A percentile compares a stretch with the other conserved stretches of the same genome.
Evolutionary conservation across 768 basidiomycete genomes (phyloP).

Genomic region (Leccinum rimulosum): DNA sequence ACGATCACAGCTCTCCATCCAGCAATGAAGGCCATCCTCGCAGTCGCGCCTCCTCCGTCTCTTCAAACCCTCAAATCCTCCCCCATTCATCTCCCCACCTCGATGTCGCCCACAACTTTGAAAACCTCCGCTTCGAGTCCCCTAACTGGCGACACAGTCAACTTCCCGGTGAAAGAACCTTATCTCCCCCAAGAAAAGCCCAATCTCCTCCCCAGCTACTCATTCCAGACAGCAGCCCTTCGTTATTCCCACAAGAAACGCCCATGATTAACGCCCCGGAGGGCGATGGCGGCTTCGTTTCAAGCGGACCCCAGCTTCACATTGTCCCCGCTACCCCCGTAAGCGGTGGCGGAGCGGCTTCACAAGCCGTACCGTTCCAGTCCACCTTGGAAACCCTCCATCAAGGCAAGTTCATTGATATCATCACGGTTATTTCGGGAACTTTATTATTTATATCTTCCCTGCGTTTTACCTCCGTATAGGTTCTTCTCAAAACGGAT

Average conservation of each 20-base stretch:
- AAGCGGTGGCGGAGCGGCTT: slow-evolving; percentile 52
- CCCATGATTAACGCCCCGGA: slow-evolving; percentile 64
- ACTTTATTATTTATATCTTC: slow-evolving; percentile 26
- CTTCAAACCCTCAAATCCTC: slow-evolving; percentile 48
- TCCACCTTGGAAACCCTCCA: slow-evolving; percentile 47
- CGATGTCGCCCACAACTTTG: slow-evolving; percentile 55
- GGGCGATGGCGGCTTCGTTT: slow-evolving; percentile 46
- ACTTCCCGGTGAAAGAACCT: slow-evolving; percentile 41
- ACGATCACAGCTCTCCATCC: slow-evolving; percentile 65
- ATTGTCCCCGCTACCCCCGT: slow-evolving; percentile 85
- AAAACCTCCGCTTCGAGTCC: slow-evolving; percentile 62
- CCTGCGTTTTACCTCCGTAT: slow-evolving; percentile 27
- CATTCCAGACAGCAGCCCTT: slow-evolving; percentile 55
- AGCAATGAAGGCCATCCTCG: slow-evolving; percentile 52
- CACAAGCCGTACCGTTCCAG: slow-evolving; percentile 51
- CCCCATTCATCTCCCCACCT: slow-evolving; percentile 54
- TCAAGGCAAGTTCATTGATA: slow-evolving; percentile 47
- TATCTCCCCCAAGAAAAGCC: slow-evolving; percentile 48
- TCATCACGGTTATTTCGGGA: slow-evolving; percentile 33
- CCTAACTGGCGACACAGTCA: slow-evolving; percentile 54
- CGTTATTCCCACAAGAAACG: slow-evolving; percentile 38
- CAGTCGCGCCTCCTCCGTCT: slow-evolving; percentile 66
- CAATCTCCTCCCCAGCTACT: slow-evolving; percentile 61
- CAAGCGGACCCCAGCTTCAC: slow-evolving; percentile 62
- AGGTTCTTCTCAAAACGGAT: slow-evolving; percentile 32